These are phyloP conservation scores for Boletus pseudopeckii DNA, from an alignment of 768 basidiomycete genomes.

Conservation along the genomic window DNA sequence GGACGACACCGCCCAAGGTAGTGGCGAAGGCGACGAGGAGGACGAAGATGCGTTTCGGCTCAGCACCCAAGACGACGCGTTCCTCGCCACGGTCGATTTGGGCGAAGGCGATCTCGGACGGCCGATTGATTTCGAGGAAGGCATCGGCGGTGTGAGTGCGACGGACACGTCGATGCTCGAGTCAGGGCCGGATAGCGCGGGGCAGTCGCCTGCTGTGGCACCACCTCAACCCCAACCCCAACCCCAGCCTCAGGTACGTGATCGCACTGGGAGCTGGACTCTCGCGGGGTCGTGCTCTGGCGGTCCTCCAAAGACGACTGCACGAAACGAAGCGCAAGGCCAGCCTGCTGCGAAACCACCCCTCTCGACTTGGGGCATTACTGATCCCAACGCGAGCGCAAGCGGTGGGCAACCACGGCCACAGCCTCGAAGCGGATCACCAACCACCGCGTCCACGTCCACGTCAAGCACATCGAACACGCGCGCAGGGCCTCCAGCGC, in stretches of 20 bases:
- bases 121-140: slow-evolving; percentile 41
- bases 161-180: slow-evolving; percentile 7
- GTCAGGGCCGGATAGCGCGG: not conserved
- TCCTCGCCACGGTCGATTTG: slow-evolving; percentile 56
- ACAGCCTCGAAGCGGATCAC: not conserved
- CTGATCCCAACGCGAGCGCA: not conserved
- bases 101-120: slow-evolving; percentile 40
- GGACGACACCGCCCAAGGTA: not conserved
- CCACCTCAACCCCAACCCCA: not conserved
- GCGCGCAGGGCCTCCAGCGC: not conserved
- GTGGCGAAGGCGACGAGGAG: slow-evolving; percentile 25
- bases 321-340: not conserved
- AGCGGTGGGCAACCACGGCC: not conserved
- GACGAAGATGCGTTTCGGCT: slow-evolving; percentile 44
- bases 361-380: not conserved
- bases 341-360: not conserved
- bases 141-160: slow-evolving; percentile 18
- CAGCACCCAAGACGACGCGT: slow-evolving; percentile 64
- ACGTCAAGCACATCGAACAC: slow-evolving; percentile 2
- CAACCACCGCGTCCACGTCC: not conserved
- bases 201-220: not conserved
- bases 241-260: slow-evolving; percentile 10
- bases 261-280: not conserved
- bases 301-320: not conserved
- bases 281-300: not conserved